These are phyloP conservation scores for Phenoliferia sp. DNA, from an alignment of 1,284 basidiomycete genomes.

Conservation along the genomic window DNA sequence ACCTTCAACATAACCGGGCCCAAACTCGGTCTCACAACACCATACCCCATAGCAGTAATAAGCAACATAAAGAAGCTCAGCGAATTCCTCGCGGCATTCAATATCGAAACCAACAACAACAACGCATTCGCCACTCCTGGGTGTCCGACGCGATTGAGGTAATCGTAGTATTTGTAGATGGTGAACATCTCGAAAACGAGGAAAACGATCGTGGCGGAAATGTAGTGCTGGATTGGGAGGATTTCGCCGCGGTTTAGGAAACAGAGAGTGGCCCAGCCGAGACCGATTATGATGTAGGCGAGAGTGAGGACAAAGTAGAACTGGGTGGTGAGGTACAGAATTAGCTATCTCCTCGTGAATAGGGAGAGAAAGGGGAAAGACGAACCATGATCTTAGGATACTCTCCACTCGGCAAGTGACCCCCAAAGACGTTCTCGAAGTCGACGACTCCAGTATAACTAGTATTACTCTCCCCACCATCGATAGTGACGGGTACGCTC, in stretches of 20 bases:
- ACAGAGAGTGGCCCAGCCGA: slow-evolving; percentile 78
- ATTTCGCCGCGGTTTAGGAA: slow-evolving; percentile 69
- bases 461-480: slow-evolving; percentile 11
- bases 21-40: slow-evolving; percentile 51
- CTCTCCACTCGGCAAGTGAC: slow-evolving; percentile 84
- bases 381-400: slow-evolving; percentile 95
- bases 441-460: slow-evolving; percentile 71
- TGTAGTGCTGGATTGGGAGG: slow-evolving; percentile 85
- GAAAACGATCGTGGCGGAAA: slow-evolving; percentile 84
- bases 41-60: slow-evolving; percentile 56
- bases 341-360: background rate
- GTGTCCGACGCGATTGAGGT: slow-evolving; percentile 81
- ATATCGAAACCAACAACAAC: slow-evolving; percentile 80
- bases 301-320: slow-evolving; percentile 84
- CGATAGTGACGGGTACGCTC: slow-evolving; percentile 44
- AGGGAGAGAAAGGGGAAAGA: slow-evolving; percentile 7
- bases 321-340: slow-evolving; percentile 44
- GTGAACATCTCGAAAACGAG: slow-evolving; percentile 91
- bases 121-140: slow-evolving; percentile 59
- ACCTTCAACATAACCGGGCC: slow-evolving; percentile 74
- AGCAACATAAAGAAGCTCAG: slow-evolving; percentile 92
- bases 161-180: slow-evolving; percentile 85
- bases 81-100: slow-evolving; percentile 90
- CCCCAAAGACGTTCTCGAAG: slow-evolving; percentile 85
- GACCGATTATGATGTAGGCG: slow-evolving; percentile 64